These are phyloP conservation scores for Castanea mollissima DNA, from an alignment of 306 rosid species.

Conservation along the genomic window DNA sequence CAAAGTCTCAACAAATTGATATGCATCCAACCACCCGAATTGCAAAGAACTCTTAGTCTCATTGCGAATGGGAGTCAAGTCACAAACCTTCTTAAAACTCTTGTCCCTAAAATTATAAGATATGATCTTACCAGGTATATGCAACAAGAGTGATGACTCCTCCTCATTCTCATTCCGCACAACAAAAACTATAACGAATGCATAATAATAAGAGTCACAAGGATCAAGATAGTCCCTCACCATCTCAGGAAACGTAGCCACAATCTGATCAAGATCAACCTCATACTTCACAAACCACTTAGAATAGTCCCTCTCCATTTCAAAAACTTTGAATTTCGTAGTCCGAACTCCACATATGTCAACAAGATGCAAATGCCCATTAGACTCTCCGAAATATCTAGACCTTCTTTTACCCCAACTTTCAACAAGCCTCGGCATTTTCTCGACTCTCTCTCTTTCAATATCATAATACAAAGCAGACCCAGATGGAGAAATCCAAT, in stretches of 20 bases:
- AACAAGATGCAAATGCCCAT: conserved; percentile 23
- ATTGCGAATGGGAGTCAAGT: neutral
- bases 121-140: conserved; percentile 25
- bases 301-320: conserved; percentile 19
- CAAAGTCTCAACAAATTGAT: conserved; percentile 24
- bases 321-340: conserved; percentile 7
- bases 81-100: conserved; percentile 1
- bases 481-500: conserved; percentile 20
- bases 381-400: conserved; percentile 7
- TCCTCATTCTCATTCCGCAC: conserved; percentile 17
- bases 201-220: neutral
- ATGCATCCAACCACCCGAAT: conserved; percentile 9
- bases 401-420: conserved; percentile 1
- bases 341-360: neutral
- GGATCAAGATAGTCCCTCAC: neutral
- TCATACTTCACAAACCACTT: conserved; percentile 20
- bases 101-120: conserved; percentile 3
- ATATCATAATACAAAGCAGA: conserved; percentile 16
- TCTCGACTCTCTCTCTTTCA: neutral
- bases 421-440: conserved; percentile 17
- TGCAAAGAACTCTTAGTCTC: neutral
- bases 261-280: conserved; percentile 3
- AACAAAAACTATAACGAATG: conserved; percentile 8
- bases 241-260: conserved; percentile 13
- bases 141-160: conserved; percentile 18